Percentiles rank a stretch among this genome's conserved stretches.
Evolutionary conservation across 352 stramenopile species (phyloP).

Genomic region (Aphanomyces stellatus): DNA sequence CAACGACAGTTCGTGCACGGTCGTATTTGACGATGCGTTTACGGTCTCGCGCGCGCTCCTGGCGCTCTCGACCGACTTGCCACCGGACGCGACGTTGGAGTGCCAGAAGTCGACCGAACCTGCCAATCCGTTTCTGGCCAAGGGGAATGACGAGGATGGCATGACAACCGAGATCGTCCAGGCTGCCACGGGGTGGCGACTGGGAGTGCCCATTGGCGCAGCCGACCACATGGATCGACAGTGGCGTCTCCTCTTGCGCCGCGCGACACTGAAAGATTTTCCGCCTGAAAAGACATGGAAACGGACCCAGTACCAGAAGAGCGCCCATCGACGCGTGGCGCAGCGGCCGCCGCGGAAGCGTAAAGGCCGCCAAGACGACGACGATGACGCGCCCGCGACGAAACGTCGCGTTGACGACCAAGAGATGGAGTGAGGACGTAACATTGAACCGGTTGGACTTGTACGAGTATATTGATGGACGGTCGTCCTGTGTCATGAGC

Average conservation of each 20-base stretch:
- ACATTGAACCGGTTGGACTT: neutral
- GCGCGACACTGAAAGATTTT: conserved; percentile 68
- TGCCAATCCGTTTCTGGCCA: neutral
- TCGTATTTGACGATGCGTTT: conserved; percentile 73
- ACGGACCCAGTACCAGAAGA: conserved; percentile 19
- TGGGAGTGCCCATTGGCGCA: conserved; percentile 44
- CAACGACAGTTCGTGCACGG: conserved; percentile 76
- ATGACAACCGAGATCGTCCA: conserved; percentile 26
- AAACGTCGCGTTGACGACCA: neutral
- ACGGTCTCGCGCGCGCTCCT: conserved; percentile 58
- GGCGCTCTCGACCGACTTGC: conserved; percentile 41
- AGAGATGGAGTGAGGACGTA: neutral
- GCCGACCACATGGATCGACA: conserved; percentile 33
- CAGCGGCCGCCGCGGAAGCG: neutral
- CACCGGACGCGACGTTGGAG: conserved; percentile 11
- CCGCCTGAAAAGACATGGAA: conserved; percentile 65
- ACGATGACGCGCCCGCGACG: conserved; percentile 21
- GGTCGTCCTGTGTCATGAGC: neutral
- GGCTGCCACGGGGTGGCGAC: conserved; percentile 48
- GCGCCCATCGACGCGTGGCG: neutral
- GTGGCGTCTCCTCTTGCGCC: conserved; percentile 63
- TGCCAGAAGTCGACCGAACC: neutral
- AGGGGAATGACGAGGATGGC: conserved; percentile 16
- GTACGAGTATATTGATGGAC: too few relatives aligned
- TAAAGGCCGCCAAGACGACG: conserved; percentile 1